phyloP scores from a whole-genome alignment of 2,329 filamentous ascomycete genomes.

The Botrytis medusae region DNA sequence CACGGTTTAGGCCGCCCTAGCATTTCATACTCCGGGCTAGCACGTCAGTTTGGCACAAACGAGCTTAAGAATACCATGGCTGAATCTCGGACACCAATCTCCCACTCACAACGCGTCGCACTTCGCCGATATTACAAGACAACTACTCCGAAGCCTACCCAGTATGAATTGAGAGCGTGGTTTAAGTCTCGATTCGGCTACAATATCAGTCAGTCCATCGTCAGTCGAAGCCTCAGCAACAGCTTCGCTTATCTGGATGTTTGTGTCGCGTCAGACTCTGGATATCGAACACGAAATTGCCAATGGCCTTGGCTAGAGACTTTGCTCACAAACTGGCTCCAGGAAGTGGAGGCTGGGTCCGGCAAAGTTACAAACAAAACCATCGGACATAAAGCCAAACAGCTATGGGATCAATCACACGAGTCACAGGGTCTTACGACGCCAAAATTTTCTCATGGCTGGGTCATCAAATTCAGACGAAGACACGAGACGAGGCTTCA shows the following conservation, averaged over 20 bases:
- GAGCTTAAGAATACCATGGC: not conserved
- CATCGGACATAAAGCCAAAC: conserved; percentile 23
- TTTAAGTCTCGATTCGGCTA: conserved; percentile 25
- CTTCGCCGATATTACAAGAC: conserved; percentile 26
- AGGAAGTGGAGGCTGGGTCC: conserved; percentile 14
- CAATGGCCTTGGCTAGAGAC: conserved; percentile 26
- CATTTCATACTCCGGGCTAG: not conserved
- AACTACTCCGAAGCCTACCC: conserved; percentile 24
- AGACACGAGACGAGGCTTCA: conserved; percentile 21
- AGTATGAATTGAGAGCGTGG: conserved; percentile 24
- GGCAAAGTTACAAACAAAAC: conserved; percentile 23
- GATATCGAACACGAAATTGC: conserved; percentile 23
- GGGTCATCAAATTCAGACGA: conserved; percentile 25
- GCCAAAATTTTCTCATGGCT: conserved; percentile 27
- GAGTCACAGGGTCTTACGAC: conserved; percentile 20
- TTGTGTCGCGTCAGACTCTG: conserved; percentile 16
- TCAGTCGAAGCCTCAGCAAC: conserved; percentile 25
- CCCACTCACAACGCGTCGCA: conserved; percentile 22
- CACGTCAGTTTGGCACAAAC: not conserved
- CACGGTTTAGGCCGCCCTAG: not conserved
- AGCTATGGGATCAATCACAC: conserved; percentile 25
- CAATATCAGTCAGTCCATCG: conserved; percentile 26
- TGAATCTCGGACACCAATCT: not conserved
- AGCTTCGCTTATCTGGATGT: conserved; percentile 26
- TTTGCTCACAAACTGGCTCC: conserved; percentile 24